Evolutionary conservation across 2,329 filamentous ascomycete genomes (phyloP), one percentile per base, ranked within the genome.

Genomic region (Diaporthe citriasiana): DNA sequence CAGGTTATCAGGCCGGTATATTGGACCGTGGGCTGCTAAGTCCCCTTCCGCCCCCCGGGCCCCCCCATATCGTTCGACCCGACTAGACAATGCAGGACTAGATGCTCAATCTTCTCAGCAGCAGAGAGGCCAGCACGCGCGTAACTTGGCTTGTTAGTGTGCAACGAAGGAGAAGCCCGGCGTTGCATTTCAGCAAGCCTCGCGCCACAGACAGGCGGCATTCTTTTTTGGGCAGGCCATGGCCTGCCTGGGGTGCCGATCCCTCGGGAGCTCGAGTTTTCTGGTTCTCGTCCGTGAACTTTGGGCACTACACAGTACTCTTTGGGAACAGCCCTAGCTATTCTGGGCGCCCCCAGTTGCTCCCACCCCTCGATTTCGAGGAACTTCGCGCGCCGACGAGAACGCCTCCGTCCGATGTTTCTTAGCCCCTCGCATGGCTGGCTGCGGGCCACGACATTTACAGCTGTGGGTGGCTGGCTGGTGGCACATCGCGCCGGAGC

Each of bases 401-500:
- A 50, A 42, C 3, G 45, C 25, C 40, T 66, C 57, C 63, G 47
- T 68, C 47, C 63, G 63, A 53, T 53, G 15, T 25, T 40, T 13
- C 19, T 27, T 19, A 27, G 56, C 35, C 56, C 38, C 33, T 30
- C 30, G 59, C 59, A 13, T 63, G 25, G 59, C 59, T 45, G 59
- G 57, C 55, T 57, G 22, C 40, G 17, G 35, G 22, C 22, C n/a
- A n/a, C n/a, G n/a, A n/a, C n/a, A n/a, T n/a, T n/a, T n/a, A 17
- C 63, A 27, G 63, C 63, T 68, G 45, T 68, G 47, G 53, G 47
- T 68, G 63, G 63, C 30, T 68, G 63, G 63, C 47, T 68, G 45
- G 47, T 40, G 63, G 63, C 33, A 27, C 63, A 17, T 68, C 63
- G 63, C 30, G 63, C 33, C 35, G 33, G 40, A 19, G 47, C 45